These are phyloP conservation scores for Solioccasus polychromus DNA, from an alignment of 768 basidiomycete genomes.

Conservation along the genomic window DNA sequence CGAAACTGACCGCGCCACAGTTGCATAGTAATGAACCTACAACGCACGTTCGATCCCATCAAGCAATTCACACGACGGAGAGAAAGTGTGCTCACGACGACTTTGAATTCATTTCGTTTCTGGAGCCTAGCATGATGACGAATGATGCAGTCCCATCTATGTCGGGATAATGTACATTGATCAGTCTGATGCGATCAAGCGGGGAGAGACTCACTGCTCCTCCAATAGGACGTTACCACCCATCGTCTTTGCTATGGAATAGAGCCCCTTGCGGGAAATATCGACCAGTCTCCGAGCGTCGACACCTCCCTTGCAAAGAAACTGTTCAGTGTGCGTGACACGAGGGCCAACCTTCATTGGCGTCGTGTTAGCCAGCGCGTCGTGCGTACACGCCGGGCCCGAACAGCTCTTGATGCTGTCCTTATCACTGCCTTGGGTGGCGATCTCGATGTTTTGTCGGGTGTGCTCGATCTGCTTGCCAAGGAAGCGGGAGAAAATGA, in stretches of 20 bases:
- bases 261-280: conserved; percentile 32
- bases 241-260: conserved; percentile 31
- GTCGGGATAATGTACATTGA: conserved; percentile 12
- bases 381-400: conserved; percentile 31
- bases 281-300: conserved; percentile 33
- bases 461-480: conserved; percentile 18
- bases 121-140: conserved; percentile 29
- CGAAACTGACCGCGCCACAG: conserved; percentile 33
- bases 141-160: conserved; percentile 38
- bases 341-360: conserved; percentile 32
- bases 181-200: conserved; percentile 15
- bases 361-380: conserved; percentile 18
- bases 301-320: conserved; percentile 36
- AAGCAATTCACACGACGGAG: conserved; percentile 6
- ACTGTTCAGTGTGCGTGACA: conserved; percentile 34
- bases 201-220: conserved; percentile 30
- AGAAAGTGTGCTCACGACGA: conserved; percentile 25
- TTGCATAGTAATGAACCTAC: conserved; percentile 36
- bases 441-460: conserved; percentile 19
- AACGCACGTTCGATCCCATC: conserved; percentile 11
- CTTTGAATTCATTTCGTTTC: conserved; percentile 33
- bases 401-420: conserved; percentile 33
- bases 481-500: conserved; percentile 23
- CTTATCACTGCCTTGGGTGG: conserved; percentile 20
- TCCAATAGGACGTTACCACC: conserved; percentile 38